Evolutionary conservation across 208 protist species (phyloP).

Genomic region (Leishmania turanica): DNA sequence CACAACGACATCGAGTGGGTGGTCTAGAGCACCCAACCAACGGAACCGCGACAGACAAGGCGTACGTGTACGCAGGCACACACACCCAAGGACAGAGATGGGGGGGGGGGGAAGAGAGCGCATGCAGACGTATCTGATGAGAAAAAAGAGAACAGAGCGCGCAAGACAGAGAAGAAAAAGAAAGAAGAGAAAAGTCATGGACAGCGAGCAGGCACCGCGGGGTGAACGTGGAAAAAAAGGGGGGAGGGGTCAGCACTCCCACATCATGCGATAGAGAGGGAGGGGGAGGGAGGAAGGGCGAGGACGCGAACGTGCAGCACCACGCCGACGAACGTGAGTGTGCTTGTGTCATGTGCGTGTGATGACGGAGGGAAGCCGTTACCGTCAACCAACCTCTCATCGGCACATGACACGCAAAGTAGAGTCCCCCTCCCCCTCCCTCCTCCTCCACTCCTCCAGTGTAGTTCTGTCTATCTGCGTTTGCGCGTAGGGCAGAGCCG

Average conservation of each 20-base stretch:
- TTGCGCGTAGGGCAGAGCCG: background rate
- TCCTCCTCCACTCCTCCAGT: background rate
- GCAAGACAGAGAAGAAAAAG: background rate
- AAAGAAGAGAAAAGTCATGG: background rate
- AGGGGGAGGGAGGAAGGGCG: background rate
- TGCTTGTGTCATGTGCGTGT: background rate
- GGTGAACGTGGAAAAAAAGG: background rate
- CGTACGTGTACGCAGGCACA: background rate
- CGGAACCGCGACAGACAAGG: background rate
- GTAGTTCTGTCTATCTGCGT: background rate
- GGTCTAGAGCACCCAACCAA: background rate
- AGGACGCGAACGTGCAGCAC: background rate
- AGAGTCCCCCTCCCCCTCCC: background rate
- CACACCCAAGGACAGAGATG: background rate
- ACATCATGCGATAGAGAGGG: background rate
- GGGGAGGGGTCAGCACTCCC: background rate
- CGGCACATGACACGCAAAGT: too few relatives aligned
- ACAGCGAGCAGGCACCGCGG: background rate
- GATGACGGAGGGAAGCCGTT: conserved; percentile 2
- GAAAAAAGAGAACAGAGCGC: background rate
- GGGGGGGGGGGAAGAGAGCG: background rate
- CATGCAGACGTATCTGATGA: background rate
- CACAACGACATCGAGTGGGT: background rate
- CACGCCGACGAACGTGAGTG: background rate
- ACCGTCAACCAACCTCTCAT: conserved; percentile 3